Base-by-base conservation (phyloP, 768 basidiomycete genomes). In the Lenzites betulinus region DNA sequence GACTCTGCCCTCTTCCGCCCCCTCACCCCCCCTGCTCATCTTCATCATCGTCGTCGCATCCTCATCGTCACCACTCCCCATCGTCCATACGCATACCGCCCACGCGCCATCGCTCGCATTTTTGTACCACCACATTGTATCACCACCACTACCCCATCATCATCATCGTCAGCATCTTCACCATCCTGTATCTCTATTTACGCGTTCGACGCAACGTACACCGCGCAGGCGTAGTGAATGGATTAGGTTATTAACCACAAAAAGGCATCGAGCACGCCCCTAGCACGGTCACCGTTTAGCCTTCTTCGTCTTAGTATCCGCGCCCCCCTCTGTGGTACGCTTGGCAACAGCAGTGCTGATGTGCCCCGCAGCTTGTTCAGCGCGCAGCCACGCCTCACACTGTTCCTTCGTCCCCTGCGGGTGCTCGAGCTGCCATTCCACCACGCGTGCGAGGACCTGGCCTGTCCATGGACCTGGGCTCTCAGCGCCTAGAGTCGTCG, bases 341-440 rank as follows among this genome's bases (percentile, higher is more conserved):
- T 75, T 76, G 26, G 47, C 59, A 15, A 66, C 69, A 26, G 63
- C 43, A 0, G 46, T 55, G 50, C 23, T 63, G 66, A 88, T 68
- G 41, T 75, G 71, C n/a, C 83, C 85, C 25, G 79, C 76, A 8
- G 66, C 69, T 38, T 78, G 78, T 67, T 88, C 83, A n/a, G 74
- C 72, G 58, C 75, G 73, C 43, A 98, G 75, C 93, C 93, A 97
- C 13, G 70, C 70, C 28, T 77, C 70, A 69, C 93, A 95, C 4
- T 86, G 83, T 6, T 85, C 87, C 67, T 85, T 83, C 4, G 83
- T 82, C 1, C 79, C 82, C 2, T 78, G 67, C 0, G 95, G 92
- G 70, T 94, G 76, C 36, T 84, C 87, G 7, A 98, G 79, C 67
- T 95, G 93, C 95, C 95, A 98, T 60, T 87, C 83, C 20, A 93